Conservation (phyloP, 495 filamentous ascomycete genomes). For the Penicillium angulare region DNA sequence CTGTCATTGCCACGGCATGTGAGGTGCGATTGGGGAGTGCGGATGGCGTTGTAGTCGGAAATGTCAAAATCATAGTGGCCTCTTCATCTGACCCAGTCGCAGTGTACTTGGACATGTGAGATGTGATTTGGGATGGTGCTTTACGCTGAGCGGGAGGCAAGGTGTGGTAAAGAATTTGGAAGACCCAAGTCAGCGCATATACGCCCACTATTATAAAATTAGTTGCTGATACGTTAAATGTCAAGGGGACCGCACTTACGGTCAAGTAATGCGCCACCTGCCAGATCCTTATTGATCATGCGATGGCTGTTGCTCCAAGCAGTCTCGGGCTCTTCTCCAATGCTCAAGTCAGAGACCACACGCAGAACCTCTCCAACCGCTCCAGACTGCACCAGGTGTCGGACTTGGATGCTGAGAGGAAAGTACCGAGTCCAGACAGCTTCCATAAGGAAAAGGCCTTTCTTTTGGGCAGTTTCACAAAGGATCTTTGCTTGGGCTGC, state of each 20-base stretch:
- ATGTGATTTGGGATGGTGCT: too few relatives aligned
- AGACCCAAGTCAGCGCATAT: constrained; percentile 84
- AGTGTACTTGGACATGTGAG: too few relatives aligned
- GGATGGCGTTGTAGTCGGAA: constrained; percentile 42
- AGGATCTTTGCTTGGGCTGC: constrained; percentile 72
- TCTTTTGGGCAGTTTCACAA: constrained; percentile 66
- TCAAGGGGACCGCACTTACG: constrained; percentile 37
- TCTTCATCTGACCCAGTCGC: too few relatives aligned
- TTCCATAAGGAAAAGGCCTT: constrained; percentile 87
- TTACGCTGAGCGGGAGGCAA: constrained; percentile 56
- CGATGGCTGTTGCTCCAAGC: constrained; percentile 57
- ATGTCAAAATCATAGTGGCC: constrained; percentile 72
- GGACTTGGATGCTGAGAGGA: constrained; percentile 69
- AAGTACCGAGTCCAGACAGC: constrained; percentile 90
- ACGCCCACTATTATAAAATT: constrained; percentile 60
- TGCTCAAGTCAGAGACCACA: constrained; percentile 44
- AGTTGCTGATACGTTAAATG: background rate
- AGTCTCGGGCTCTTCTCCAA: constrained; percentile 38
- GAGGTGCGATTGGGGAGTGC: too few relatives aligned
- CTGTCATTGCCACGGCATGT: too few relatives aligned
- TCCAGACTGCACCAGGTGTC: constrained; percentile 61
- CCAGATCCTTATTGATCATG: constrained; percentile 80
- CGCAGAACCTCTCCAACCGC: constrained; percentile 71
- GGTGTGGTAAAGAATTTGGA: constrained; percentile 79
- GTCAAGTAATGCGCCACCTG: constrained; percentile 78